Percentiles rank a stretch among this genome's conserved stretches.
Conservation (phyloP, 2,329 filamentous ascomycete species). For the Calonectria montana region DNA sequence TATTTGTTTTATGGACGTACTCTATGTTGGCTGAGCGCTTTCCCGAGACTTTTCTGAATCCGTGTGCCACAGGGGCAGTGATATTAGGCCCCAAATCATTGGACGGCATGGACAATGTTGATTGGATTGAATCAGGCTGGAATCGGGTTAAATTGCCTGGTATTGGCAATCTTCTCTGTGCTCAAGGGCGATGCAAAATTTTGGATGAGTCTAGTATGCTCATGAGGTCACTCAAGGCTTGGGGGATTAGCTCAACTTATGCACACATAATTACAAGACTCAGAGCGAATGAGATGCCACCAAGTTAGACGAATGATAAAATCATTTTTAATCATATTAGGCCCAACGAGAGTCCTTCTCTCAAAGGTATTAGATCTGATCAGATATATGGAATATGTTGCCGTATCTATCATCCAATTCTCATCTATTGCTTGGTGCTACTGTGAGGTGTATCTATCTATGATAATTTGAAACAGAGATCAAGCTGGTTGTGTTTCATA, state of each 20-base stretch:
- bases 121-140: background rate
- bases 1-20: background rate
- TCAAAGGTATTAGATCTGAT: no score
- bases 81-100: background rate
- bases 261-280: background rate
- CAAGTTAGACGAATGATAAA: background rate
- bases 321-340: background rate
- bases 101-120: background rate
- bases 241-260: constrained; percentile 1
- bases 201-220: background rate
- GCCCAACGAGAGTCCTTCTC: no score
- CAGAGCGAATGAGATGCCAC: background rate
- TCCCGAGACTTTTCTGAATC: background rate
- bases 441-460: no score
- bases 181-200: background rate
- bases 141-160: background rate
- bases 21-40: background rate
- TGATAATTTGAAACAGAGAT: no score
- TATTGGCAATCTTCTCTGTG: background rate
- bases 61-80: background rate
- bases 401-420: no score
- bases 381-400: no score
- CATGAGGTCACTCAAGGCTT: background rate
- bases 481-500: no score
- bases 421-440: no score